Conservation (phyloP, 208 protist species). For the Crithidia fasciculata region DNA sequence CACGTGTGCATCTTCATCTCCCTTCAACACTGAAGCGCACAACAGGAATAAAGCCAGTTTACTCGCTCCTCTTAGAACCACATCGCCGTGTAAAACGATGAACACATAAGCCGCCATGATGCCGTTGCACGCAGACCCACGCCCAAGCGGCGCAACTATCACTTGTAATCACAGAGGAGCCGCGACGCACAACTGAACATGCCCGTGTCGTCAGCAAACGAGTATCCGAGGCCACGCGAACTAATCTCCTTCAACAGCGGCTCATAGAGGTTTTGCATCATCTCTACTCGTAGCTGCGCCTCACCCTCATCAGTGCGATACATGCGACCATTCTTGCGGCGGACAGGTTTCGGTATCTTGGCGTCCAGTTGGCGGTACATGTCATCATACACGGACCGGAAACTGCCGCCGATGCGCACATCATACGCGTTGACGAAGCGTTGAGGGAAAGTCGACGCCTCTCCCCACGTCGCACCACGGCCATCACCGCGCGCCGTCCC, state of each 20-base stretch:
- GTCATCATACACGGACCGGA: too few relatives aligned
- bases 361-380: too few relatives aligned
- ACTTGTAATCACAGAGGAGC: conserved; percentile 7
- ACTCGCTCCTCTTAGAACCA: too few relatives aligned
- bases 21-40: too few relatives aligned
- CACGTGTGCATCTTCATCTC: too few relatives aligned
- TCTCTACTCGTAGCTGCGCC: background rate
- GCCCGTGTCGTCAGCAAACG: conserved; percentile 1
- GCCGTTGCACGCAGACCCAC: conserved; percentile 5
- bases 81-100: background rate
- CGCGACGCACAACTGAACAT: background rate
- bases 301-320: too few relatives aligned
- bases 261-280: background rate
- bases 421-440: conserved; percentile 1
- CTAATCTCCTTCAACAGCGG: background rate
- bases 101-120: background rate
- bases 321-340: too few relatives aligned
- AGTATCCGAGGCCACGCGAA: background rate
- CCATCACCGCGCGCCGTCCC: background rate
- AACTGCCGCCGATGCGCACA: too few relatives aligned
- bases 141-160: conserved; percentile 9
- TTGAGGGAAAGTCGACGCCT: background rate
- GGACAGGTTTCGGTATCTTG: too few relatives aligned
- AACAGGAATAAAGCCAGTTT: too few relatives aligned
- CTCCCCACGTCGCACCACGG: background rate